Evolutionary conservation across 306 rosid genomes (phyloP), one percentile per base, ranked within the genome.

Genomic region (Fagus sylvatica): DNA sequence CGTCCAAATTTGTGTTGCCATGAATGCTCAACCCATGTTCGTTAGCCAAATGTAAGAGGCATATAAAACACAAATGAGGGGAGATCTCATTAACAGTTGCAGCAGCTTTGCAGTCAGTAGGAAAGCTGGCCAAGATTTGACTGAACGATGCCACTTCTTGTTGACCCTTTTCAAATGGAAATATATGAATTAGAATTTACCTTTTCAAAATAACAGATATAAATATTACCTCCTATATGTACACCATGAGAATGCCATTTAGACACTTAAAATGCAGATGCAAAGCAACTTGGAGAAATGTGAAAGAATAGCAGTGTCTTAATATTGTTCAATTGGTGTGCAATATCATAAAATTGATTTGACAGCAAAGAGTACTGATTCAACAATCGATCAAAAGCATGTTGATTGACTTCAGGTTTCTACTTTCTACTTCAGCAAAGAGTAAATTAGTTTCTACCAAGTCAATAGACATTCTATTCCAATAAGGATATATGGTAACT

Each of bases 61-160:
- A 95, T 76, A 95, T 95, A 89, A 95, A 93, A 89, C 99, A 91
- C 89, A 93, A 53, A 82, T 95, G 98, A 54, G 99, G 97, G 61
- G 98, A 95, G 77, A 91, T 90, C 75, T 95, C 98, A 34, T 82
- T 73, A 43, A 85, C 78, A 30, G 85, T 87, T 78, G 83, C 82
- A 40, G 93, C 97, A 28, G 97, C 99, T 43, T 79, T 84, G 89
- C 94, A 87, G 49, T 93, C 93, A 2, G 79, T 69, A 36, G 97
- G 97, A 81, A 95, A 89, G 73, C 68, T 83, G 81, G 89, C 92
- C 87, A 95, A 75, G 28, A 91, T 80, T 80, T 83, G 80, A 87
- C 60, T 81, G 96, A 93, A 95, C 56, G 96, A 95, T 64, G 80
- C 61, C 48, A 51, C 40, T 10, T 87, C 91, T 60, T 87, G 84